Evolutionary conservation across 2,329 filamentous ascomycete species (phyloP), one percentile per base, ranked within the genome.

Genomic region (Cladosporium sp.): DNA sequence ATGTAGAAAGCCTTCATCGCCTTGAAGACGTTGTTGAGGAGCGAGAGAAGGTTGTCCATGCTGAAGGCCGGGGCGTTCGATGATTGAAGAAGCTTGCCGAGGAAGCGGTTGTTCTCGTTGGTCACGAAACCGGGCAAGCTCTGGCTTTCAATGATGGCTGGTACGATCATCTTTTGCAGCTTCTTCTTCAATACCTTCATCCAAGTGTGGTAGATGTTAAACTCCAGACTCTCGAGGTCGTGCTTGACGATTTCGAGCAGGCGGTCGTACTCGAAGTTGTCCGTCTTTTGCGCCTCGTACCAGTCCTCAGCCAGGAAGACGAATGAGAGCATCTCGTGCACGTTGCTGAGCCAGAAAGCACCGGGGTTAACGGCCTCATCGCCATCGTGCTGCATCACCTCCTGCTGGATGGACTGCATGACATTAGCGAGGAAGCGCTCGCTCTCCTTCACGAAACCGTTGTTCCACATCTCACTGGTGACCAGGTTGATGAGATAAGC

Each of bases 181-280:
- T 95, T 96, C 83, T 96, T 96, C 82, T 99, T 99, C 65, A 99
- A 76, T 51, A 96, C 89, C 79, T 99, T 99, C 93, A 99, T 99
- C 93, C 93, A 99, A 20, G 93, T 99, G 73, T 99, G 93, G 73
- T 99, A 99, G 64, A 99, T 99, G 77, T 99, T 99, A 78, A 99
- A 99, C 73, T 99, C 93, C 57, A 99, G 79, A 71, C 89, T 96
- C 75, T 99, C 93, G 45, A 99, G 78, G 68, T 99, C 93, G 69
- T 99, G 93, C 80, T 99, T 99, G 68, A 99, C 93, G 68, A 99
- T 97, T 72, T 99, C 93, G 63, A 99, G 76, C 47, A 99, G 80
- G 57, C 93, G 87, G 72, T 99, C 93, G 64, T 99, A 99, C 75
- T 99, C 93, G 68, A 95, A 97, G 68, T 97, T 97, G 72, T 99